Percentiles rank a stretch among this genome's conserved stretches.
These are phyloP conservation scores for Penicillium sp. DNA, from an alignment of 2,329 filamentous ascomycete genomes.

Conservation along the genomic window DNA sequence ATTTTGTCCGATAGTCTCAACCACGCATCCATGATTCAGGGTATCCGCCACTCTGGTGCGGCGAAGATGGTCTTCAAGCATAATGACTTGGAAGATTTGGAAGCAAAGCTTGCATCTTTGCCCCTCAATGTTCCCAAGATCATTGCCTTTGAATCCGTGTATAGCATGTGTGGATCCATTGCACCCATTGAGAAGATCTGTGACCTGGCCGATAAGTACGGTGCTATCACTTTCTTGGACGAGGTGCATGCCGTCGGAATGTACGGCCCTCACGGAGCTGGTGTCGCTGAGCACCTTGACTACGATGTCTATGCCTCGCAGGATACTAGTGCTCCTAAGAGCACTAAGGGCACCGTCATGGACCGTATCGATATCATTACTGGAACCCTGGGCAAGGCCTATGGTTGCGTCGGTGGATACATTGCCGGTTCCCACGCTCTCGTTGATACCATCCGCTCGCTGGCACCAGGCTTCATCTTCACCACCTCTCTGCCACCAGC, in stretches of 20 bases:
- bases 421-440: slow-evolving; percentile 87
- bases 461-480: slow-evolving; percentile 98
- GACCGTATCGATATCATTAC: slow-evolving; percentile 98
- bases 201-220: slow-evolving; percentile 95
- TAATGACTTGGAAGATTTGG: slow-evolving; percentile 91
- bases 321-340: slow-evolving; percentile 55
- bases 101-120: slow-evolving; percentile 87
- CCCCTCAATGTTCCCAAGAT: slow-evolving; percentile 90
- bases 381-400: slow-evolving; percentile 94
- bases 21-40: slow-evolving; percentile 99
- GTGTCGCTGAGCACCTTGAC: slow-evolving; percentile 96
- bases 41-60: slow-evolving; percentile 94
- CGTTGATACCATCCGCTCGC: slow-evolving; percentile 89
- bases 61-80: slow-evolving; percentile 99
- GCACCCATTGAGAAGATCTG: slow-evolving; percentile 96
- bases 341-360: slow-evolving; percentile 77
- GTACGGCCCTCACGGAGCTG: slow-evolving; percentile 95
- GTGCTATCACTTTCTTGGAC: slow-evolving; percentile 94
- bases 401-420: slow-evolving; percentile 96
- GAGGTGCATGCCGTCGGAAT: slow-evolving; percentile 99
- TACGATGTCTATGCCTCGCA: slow-evolving; percentile 83
- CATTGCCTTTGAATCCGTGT: slow-evolving; percentile 97
- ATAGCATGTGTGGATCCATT: slow-evolving; percentile 98
- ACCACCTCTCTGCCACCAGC: slow-evolving; percentile 95
- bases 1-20: slow-evolving; percentile 98